phyloP scores from a whole-genome alignment of 2,329 filamentous ascomycete species.

The Didymella exigua region DNA sequence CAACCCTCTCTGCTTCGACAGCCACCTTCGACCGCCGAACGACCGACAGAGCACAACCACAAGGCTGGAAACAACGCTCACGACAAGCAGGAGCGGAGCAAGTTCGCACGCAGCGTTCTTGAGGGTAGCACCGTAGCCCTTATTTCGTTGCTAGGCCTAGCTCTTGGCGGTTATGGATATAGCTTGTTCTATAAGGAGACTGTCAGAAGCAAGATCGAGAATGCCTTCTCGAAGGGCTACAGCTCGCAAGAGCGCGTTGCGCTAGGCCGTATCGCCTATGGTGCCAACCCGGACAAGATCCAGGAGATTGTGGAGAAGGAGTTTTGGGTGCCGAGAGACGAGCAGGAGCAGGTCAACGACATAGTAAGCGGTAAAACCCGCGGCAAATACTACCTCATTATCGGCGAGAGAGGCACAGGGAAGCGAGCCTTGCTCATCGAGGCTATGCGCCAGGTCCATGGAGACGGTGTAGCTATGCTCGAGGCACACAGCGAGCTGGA shows the following conservation, averaged over 20 bases:
- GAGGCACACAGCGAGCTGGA: slow-evolving; percentile 94
- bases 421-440: slow-evolving; percentile 95
- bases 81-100: slow-evolving; percentile 31
- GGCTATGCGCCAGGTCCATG: slow-evolving; percentile 89
- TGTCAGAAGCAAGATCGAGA: slow-evolving; percentile 41
- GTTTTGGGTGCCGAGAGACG: slow-evolving; percentile 81
- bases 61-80: neutral
- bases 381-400: slow-evolving; percentile 88
- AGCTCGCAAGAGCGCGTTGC: slow-evolving; percentile 44
- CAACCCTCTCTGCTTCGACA: slow-evolving; percentile 18
- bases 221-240: slow-evolving; percentile 42
- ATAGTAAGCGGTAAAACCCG: slow-evolving; percentile 74
- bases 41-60: neutral
- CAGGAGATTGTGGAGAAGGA: slow-evolving; percentile 52
- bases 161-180: slow-evolving; percentile 43
- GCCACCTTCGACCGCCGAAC: slow-evolving; percentile 9
- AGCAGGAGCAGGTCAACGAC: slow-evolving; percentile 78
- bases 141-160: slow-evolving; percentile 42
- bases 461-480: slow-evolving; percentile 88
- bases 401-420: slow-evolving; percentile 94
- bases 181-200: slow-evolving; percentile 42
- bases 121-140: slow-evolving; percentile 45
- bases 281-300: slow-evolving; percentile 32
- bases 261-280: slow-evolving; percentile 39
- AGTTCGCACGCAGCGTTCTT: slow-evolving; percentile 41